A percentile compares a stretch with the other conserved stretches of the same genome.
phyloP scores from a whole-genome alignment of 768 basidiomycete species.

The Panellus pusillus region DNA sequence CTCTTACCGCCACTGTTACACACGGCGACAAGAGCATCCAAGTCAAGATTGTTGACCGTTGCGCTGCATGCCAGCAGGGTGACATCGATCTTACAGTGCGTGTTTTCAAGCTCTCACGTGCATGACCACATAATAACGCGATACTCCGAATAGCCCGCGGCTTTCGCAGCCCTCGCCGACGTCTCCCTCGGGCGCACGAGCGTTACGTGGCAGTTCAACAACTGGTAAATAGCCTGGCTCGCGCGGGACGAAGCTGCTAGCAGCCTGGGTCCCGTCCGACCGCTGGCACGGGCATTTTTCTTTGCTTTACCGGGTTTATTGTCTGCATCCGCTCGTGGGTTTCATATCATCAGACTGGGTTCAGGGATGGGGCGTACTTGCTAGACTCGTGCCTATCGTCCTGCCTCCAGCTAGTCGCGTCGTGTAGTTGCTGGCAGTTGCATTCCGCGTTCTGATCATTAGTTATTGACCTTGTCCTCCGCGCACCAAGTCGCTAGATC shows the following conservation, averaged over 20 bases:
- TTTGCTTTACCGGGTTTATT: background rate
- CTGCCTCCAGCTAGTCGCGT: conserved; percentile 19
- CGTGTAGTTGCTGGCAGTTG: conserved; percentile 20
- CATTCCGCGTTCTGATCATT: conserved; percentile 21
- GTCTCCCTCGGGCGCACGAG: conserved; percentile 23
- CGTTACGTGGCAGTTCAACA: conserved; percentile 43
- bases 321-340: conserved; percentile 12
- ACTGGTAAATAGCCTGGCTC: conserved; percentile 12
- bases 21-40: conserved; percentile 34
- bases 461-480: background rate
- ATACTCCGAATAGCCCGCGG: conserved; percentile 12
- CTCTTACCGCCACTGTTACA: conserved; percentile 26
- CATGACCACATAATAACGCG: no score
- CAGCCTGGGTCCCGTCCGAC: conserved; percentile 3
- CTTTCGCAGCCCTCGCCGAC: conserved; percentile 30
- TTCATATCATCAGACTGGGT: conserved; percentile 14
- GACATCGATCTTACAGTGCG: conserved; percentile 31
- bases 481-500: background rate
- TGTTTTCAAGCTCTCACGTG: no score
- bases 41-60: conserved; percentile 51
- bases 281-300: conserved; percentile 1
- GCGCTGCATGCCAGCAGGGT: conserved; percentile 39
- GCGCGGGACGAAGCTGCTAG: conserved; percentile 4
- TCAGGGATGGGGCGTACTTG: background rate
- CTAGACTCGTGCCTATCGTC: conserved; percentile 1